Evolutionary conservation across 192 early-diverging fungal species (phyloP), one percentile per base, ranked within the genome.

Genomic region (Backusella morwellensis): DNA sequence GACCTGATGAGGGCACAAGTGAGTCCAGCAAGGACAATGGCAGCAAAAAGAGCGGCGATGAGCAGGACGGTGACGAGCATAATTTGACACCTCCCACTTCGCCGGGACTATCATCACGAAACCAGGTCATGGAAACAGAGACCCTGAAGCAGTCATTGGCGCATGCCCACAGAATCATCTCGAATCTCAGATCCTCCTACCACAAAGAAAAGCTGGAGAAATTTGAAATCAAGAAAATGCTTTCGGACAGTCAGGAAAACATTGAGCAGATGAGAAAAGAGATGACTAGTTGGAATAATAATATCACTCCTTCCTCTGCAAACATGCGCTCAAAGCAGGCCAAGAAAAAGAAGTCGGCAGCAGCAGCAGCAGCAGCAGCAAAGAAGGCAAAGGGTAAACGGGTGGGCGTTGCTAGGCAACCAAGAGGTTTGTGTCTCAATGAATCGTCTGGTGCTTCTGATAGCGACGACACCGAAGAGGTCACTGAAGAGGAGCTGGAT

Each of bases 201-300:
- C 84, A 87, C 72, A 86, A 87, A 75, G 88, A 89, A 47, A 88
- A 88, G 29, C 41, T 79, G 3, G 87, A 85, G 56, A 89, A 89
- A 72, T 76, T 84, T 47, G 89, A 90, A 70, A 35, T 88, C 15
- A 84, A 83, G 52, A 86, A 88, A 67, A 66, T 90, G 72, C 72
- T 91, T 9, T 76, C 79, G 0, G 89, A 90, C n/a, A 81, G 83
- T 34, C 84, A 90, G 52, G 88, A 90, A 69, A 83, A 80, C 34
- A 88, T 91, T 68, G 89, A 90, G 34, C 75, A 76, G 9, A 66
- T 91, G 80, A 81, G 84, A 2, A 72, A 83, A 34, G 86, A 89
- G 40, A 70, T 84, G 41, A 54, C 68, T 50, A 71, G 71, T 35
- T 54, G 47, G 32, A 63, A 68, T 63, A 42, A 7, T 15, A 44